These are phyloP conservation scores for Acarospora socialis DNA, from an alignment of 2,329 filamentous ascomycete genomes.

Conservation along the genomic window DNA sequence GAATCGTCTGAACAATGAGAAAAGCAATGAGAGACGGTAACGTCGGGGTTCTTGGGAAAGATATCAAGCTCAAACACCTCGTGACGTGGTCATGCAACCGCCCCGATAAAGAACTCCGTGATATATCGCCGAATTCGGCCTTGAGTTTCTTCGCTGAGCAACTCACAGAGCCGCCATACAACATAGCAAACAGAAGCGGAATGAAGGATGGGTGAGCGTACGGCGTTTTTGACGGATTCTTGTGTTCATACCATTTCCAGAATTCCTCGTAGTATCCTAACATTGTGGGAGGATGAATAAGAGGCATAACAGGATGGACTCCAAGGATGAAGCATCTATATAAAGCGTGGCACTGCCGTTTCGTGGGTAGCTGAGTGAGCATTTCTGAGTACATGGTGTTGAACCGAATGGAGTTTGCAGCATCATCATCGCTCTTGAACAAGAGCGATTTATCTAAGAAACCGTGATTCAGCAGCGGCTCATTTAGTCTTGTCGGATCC, in stretches of 20 bases:
- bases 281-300: constrained; percentile 30
- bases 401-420: constrained; percentile 21
- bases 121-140: constrained; percentile 24
- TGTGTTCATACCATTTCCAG: constrained; percentile 32
- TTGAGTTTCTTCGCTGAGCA: constrained; percentile 28
- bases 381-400: constrained; percentile 25
- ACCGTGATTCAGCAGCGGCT: no score
- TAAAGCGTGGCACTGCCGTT: constrained; percentile 31
- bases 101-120: constrained; percentile 24
- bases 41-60: constrained; percentile 32
- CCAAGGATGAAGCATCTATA: constrained; percentile 34
- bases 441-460: constrained; percentile 25
- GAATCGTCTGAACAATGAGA: constrained; percentile 32
- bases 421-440: constrained; percentile 24
- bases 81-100: constrained; percentile 30
- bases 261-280: constrained; percentile 28
- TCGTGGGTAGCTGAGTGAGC: constrained; percentile 28
- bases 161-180: constrained; percentile 34
- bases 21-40: constrained; percentile 33
- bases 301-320: constrained; percentile 31
- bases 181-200: constrained; percentile 31
- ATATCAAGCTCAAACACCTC: constrained; percentile 27
- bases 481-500: no score
- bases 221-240: constrained; percentile 22
- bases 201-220: constrained; percentile 29